A percentile compares a stretch with the other conserved stretches of the same genome.
phyloP scores from a whole-genome alignment of 106 monocot species.

The Xerophyta viscosa region DNA sequence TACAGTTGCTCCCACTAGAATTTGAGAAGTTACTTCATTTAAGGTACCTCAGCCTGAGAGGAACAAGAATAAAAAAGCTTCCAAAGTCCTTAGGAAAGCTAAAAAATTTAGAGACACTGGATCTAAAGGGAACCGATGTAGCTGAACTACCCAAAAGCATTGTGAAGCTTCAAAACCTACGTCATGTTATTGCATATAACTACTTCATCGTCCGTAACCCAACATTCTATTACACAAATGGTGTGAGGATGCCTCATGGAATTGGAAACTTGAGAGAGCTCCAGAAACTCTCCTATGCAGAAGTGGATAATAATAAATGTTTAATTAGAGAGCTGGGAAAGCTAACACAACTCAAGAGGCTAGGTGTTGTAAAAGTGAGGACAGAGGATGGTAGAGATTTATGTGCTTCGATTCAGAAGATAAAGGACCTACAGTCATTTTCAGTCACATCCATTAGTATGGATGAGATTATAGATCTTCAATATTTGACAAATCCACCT shows the following conservation, averaged over 20 bases:
- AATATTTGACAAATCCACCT: constrained; percentile 5
- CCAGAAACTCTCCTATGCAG: constrained; percentile 19
- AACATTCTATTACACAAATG: constrained; percentile 14
- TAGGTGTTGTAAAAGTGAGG: constrained; percentile 25
- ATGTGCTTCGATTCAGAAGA: constrained; percentile 12
- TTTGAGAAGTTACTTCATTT: constrained; percentile 17
- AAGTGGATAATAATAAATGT: constrained; percentile 4
- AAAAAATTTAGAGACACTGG: constrained; percentile 24
- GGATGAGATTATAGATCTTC: constrained; percentile 12
- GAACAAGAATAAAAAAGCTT: constrained; percentile 17
- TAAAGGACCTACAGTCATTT: constrained; percentile 10
- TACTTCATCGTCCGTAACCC: constrained; percentile 12
- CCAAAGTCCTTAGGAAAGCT: constrained; percentile 24
- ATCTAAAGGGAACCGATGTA: constrained; percentile 30
- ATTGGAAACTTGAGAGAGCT: constrained; percentile 17
- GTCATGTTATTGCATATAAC: constrained; percentile 32
- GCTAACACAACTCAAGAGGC: constrained; percentile 19
- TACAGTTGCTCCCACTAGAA: constrained; percentile 16
- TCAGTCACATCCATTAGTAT: constrained; percentile 15
- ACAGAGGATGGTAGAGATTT: constrained; percentile 14
- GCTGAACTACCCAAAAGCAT: constrained; percentile 17
- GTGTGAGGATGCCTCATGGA: constrained; percentile 14
- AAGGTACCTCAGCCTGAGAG: constrained; percentile 28
- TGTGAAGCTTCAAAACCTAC: constrained; percentile 20
- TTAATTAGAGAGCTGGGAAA: constrained; percentile 15